Base-by-base conservation (phyloP, 768 basidiomycete genomes). In the Leccinum imitatum region DNA sequence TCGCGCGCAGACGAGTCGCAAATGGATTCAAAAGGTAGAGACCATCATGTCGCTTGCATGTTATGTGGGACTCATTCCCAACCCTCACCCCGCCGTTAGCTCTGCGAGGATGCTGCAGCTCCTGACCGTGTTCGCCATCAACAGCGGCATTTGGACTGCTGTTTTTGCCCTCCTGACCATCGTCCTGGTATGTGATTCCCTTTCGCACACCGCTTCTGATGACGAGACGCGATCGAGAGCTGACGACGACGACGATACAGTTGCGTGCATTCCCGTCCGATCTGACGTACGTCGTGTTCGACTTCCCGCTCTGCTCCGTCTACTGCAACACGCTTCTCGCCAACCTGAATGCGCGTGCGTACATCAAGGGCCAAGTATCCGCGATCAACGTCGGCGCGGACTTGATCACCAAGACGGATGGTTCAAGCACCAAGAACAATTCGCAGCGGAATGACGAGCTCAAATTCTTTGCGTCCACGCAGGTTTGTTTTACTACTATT, bases 91-190 rank as follows among this genome's bases (percentile, higher is more conserved):
- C 13, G 6, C 11, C 9, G 10, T 19, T 27, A 59, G 58, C 6
- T 50, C 58, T 39, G 58, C 58, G 19, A 55, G 33, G 47, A 35
- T 55, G 25, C 27, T 56, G 23, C 58, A 59, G 31, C 47, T 59
- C 37, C 53, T 59, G 35, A 41, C 58, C 1, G 58, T 59, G 27
- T 59, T 59, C 30, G 58, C 47, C 19, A 50, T 59, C 35, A 59
- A 59, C 13, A 58, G 57, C 17, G 57, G 52, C 39, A 54, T 54
- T 14, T 58, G 57, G 51, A 58, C 51, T 41, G 53, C 53, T 19
- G 1, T 59, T 6, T 59, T 56, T 41, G 35, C 54, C 14, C 37
- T 58, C 21, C 46, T 58, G 31, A 33, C 51, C 17, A 54, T 54
- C 31, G 10, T 58, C 23, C 14, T 58, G 21, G 57, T 53, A 35